Evolutionary conservation across 306 rosid species (phyloP).

Genomic region (Herpetospermum pedunculosum): DNA sequence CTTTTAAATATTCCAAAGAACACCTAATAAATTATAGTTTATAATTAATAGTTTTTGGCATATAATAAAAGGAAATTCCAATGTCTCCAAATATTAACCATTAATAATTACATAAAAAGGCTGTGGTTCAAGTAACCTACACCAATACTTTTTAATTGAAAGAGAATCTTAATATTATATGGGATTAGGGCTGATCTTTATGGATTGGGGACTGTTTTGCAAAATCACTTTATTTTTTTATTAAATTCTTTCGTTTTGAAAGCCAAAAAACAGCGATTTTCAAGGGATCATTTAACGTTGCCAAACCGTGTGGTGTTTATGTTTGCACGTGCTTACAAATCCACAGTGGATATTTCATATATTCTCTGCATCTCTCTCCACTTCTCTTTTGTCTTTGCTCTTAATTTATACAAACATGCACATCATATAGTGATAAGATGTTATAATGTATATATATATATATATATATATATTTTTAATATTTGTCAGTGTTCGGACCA

Average conservation of each 20-base stretch:
- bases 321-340: slow-evolving; percentile 73
- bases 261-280: slow-evolving; percentile 15
- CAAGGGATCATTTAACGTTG: slow-evolving; percentile 24
- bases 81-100: neutral
- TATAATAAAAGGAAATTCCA: neutral
- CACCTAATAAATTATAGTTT: neutral
- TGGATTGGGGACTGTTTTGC: neutral
- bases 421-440: too few relatives aligned
- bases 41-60: neutral
- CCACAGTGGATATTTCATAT: slow-evolving; percentile 63
- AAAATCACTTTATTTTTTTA: neutral
- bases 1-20: slow-evolving; percentile 12
- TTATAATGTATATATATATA: too few relatives aligned
- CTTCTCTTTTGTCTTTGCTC: slow-evolving; percentile 43
- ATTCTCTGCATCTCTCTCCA: slow-evolving; percentile 73
- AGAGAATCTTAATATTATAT: slow-evolving; percentile 36
- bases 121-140: slow-evolving; percentile 41
- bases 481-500: too few relatives aligned
- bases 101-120: neutral
- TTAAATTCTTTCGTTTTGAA: neutral
- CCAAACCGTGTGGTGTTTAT: slow-evolving; percentile 39
- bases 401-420: neutral
- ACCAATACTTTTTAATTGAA: neutral
- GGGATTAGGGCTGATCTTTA: slow-evolving; percentile 25
- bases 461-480: too few relatives aligned